phyloP scores from a whole-genome alignment of 345 rosid species.

The Mangifera indica region DNA sequence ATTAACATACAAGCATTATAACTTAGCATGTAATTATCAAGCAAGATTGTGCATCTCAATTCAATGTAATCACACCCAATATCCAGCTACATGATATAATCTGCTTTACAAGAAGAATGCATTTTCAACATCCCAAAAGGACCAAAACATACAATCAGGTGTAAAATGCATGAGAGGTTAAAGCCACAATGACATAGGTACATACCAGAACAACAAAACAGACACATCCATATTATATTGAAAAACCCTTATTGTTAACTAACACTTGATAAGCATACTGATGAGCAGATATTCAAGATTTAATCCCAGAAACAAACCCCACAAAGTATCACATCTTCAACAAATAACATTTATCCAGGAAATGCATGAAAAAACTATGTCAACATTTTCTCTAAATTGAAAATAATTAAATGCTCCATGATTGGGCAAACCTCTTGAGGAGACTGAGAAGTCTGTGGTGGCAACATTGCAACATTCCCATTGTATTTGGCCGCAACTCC shows the following conservation, averaged over 20 bases:
- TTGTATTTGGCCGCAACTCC: constrained; percentile 77
- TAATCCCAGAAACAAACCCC: neutral
- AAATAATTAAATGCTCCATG: constrained; percentile 8
- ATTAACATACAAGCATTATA: constrained; percentile 28
- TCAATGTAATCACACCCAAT: neutral
- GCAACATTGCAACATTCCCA: constrained; percentile 67
- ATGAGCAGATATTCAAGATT: neutral
- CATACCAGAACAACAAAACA: neutral
- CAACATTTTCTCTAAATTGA: constrained; percentile 1
- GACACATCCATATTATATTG: neutral
- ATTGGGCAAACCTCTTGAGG: constrained; percentile 70
- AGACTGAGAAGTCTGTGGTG: constrained; percentile 73
- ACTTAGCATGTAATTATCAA: constrained; percentile 7
- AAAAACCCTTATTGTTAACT: neutral
- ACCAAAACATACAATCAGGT: neutral
- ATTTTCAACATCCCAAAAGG: neutral
- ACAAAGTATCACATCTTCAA: neutral
- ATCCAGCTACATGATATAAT: too few species aligned
- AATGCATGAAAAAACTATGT: neutral
- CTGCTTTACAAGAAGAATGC: neutral
- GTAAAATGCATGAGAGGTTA: neutral
- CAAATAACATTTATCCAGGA: neutral
- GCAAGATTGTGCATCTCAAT: neutral
- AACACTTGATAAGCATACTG: constrained; percentile 5
- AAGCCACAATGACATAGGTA: neutral